Base-by-base conservation (phyloP, 1,139 yeast genomes). In the Meyerozyma guilliermondii region DNA sequence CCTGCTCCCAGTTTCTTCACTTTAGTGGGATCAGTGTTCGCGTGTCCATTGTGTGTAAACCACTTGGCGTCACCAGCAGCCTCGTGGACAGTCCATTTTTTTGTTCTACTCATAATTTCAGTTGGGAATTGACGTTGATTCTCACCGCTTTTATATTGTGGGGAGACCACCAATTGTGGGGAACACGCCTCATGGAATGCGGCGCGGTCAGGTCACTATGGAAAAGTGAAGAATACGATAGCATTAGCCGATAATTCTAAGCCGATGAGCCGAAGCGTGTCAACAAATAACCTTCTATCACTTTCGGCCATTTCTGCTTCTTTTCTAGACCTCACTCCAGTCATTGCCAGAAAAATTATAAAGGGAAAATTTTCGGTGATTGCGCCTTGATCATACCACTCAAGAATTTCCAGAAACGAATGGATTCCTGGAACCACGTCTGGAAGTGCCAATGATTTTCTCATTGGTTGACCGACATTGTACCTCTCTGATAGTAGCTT, bases 1-100 rank as follows among this genome's bases (percentile, higher is more conserved):
- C 97, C 97, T 39, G 86, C 87, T 44, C 97, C 97, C 46, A 76
- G 74, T 65, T 87, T 88, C 78, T 88, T 88, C 45, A 85, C 75
- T 59, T 81, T 78, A 58, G 80, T 82, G 45, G 95, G 95, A 48
- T 82, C 80, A 44, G 78, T 73, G 54, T 83, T 81, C 47, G 64
- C 60, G 54, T 75, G 74, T 29, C 94, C 95, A 53, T 77, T 74
- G 59, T 83, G 88, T 47, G 89, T 83, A 63, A 87, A 87, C 79
- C 79, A 87, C 58, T 78, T 81, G 43, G 89, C 80, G 49, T 74
- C 78, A 29, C 79, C 70, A 48, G 74, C 69, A 44, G 75, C 63
- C 62, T 83, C 85, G 57, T 79, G 83, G 39, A 71, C 71, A 33
- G 83, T 78, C 83, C 92, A 83, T 68, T 87, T 83, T 65, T 80